Conservation (phyloP, 192 early-diverging fungal genomes). For the Dissophora ornata region DNA sequence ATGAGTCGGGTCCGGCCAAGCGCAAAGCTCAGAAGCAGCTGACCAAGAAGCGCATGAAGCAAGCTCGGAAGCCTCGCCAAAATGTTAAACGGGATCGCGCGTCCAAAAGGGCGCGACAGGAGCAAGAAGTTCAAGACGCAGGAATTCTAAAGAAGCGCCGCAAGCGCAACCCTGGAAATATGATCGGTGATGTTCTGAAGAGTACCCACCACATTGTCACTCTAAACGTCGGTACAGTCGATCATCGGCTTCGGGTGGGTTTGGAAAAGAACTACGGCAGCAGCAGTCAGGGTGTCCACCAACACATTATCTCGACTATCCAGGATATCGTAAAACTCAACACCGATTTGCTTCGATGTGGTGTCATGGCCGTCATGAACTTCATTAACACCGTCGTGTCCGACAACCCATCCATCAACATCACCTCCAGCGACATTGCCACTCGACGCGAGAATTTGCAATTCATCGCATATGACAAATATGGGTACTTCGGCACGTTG, state of each 20-base stretch:
- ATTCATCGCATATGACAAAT: not conserved
- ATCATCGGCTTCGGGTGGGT: not conserved
- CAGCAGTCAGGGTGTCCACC: not conserved
- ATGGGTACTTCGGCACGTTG: not conserved
- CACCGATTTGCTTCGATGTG: not conserved
- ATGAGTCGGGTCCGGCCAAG: too few species aligned
- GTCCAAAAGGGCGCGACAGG: not conserved
- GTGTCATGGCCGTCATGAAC: not conserved
- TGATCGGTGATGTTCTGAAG: not conserved
- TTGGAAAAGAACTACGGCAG: not conserved
- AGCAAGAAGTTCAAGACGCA: not conserved
- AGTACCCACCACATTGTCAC: not conserved
- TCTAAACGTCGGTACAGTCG: not conserved
- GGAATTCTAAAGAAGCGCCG: not conserved
- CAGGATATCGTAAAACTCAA: conserved; percentile 3
- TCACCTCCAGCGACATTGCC: not conserved
- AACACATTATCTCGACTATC: not conserved
- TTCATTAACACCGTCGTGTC: not conserved
- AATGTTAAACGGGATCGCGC: not conserved
- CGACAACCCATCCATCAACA: not conserved
- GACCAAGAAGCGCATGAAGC: not conserved
- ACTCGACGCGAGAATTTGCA: not conserved
- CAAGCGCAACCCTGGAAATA: conserved; percentile 5
- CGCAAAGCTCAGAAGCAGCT: not conserved
- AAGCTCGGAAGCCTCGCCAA: not conserved